Base-by-base conservation (phyloP, 306 rosid species). In the Lithocarpus polystachyus region DNA sequence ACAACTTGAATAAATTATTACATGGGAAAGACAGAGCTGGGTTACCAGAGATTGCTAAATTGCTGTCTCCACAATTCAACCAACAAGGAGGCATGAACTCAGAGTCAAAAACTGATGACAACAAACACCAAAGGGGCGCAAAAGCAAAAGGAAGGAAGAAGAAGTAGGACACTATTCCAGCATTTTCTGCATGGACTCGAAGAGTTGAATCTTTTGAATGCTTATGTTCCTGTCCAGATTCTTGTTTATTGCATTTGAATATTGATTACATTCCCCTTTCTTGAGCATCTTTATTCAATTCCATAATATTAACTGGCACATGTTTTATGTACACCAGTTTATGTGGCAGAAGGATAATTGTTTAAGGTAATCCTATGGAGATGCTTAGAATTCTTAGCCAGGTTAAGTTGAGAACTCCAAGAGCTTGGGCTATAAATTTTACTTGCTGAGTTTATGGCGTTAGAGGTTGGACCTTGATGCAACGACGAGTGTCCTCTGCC, bases 61-160 rank as follows among this genome's bases (percentile, higher is more conserved):
- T 84, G 53, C 82, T 84, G 19, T 77, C 85, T 54, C 85, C 82
- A 40, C 82, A 81, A n/a, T 84, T 84, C 56, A 77, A 75, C 51
- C 77, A 77, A 4, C 29, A 70, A 45, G 82, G 71, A 81, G 72
- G 81, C 60, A 74, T 33, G 61, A 69, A 22, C 56, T 12, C 70
- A 51, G 28, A 8, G 18, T 14, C 83, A 1, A 23, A 55, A 43
- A 5, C 75, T 13, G 35, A 22, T n/a, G 75, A 68, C 28, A 22
- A 33, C 55, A 77, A 77, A 68, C 35, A 14, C 60, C 74, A 74
- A 67, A n/a, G 3, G 19, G 48, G 45, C 15, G 17, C 56, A 1
- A 24, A 5, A 15, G 45, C 13, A 11, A 53, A 73, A 43, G 5
- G 12, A 73, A 73, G 18, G 57, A 48, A n/a, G 15, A n/a, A 13